Base-by-base conservation (phyloP, 305 asterid genomes). In the Fraxinus baroniana region DNA sequence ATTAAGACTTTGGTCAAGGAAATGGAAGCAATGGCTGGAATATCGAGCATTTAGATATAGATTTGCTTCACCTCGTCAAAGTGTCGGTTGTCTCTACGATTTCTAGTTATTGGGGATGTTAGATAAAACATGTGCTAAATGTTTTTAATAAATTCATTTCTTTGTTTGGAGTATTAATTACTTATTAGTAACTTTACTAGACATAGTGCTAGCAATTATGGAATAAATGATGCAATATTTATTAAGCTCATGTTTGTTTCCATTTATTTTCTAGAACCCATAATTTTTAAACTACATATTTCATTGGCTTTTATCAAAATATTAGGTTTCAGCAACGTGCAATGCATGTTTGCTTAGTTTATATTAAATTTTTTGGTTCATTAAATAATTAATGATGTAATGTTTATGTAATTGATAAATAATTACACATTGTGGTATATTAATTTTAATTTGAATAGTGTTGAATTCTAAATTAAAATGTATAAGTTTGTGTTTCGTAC, bases 1-100 rank as follows among this genome's bases (percentile, higher is more conserved):
- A 76, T 91, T 20, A 28, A 81, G 82, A 85, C 81, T 57, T 80
- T 89, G 86, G 87, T 89, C 8, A 64, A 70, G 78, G 89, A 86
- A 4, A 52, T 89, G 90, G 80, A 70, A 22, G 80, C 3, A 1
- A 78, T 85, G 77, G 86, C 30, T 33, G 60, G 76, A 39, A 74
- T 55, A 28, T 41, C 36, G 3, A 76, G 22, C 37, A 22, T 52
- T 52, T 4, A 52, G 20, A 17, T 0, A 52, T 49, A 15, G 62
- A 17, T 17, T 52, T 18, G 66, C 26, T 18, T 55, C 24, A 18
- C 12, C 7, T 52, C 2, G 62, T 17, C 8, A 17, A 17, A 17
- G 7, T 52, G 7, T 52, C 22, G 22, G 62, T 60, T 24, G 70
- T 78, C 32, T 39, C 18, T 13, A 36, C 12, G 74, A 12, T 26